These are phyloP conservation scores for Sistotremastrum niveocremeum DNA, from an alignment of 768 basidiomycete genomes.

Conservation along the genomic window DNA sequence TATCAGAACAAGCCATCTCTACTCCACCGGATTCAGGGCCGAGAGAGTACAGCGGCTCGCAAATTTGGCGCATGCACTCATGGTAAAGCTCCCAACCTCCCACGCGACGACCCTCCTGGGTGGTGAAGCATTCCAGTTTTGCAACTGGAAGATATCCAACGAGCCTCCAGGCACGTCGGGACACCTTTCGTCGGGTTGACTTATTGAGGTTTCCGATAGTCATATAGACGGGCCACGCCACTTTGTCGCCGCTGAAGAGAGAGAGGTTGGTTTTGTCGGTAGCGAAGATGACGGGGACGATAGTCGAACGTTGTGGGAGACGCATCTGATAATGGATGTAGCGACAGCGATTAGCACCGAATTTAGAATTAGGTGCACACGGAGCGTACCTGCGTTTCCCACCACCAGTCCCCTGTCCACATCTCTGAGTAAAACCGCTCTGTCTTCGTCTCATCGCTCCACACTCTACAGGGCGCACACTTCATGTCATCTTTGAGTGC, in stretches of 20 bases:
- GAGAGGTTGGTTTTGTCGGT: conserved; percentile 31
- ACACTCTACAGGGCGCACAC: conserved; percentile 6
- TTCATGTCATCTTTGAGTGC: conserved; percentile 9
- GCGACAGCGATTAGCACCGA: no score
- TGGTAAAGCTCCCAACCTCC: conserved; percentile 22
- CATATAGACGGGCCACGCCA: conserved; percentile 33
- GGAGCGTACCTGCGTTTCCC: conserved; percentile 4
- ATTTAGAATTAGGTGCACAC: no score
- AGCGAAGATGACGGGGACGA: conserved; percentile 30
- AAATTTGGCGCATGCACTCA: conserved; percentile 19
- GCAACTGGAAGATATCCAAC: conserved; percentile 27
- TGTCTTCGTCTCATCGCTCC: not conserved
- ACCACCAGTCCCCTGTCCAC: conserved; percentile 7
- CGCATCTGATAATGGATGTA: no score
- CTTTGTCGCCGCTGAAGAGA: conserved; percentile 18
- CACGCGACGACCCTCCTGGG: conserved; percentile 9
- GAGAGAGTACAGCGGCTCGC: conserved; percentile 19
- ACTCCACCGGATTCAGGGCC: conserved; percentile 16
- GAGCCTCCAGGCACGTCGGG: conserved; percentile 18
- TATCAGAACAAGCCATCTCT: conserved; percentile 23
- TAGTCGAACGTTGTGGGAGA: conserved; percentile 11
- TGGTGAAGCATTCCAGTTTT: conserved; percentile 17
- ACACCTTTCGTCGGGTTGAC: conserved; percentile 23
- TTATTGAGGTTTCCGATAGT: conserved; percentile 31
- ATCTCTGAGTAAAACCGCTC: conserved; percentile 6